phyloP scores from a whole-genome alignment of 192 early-diverging fungal species.

The Entomortierella parvispora region DNA sequence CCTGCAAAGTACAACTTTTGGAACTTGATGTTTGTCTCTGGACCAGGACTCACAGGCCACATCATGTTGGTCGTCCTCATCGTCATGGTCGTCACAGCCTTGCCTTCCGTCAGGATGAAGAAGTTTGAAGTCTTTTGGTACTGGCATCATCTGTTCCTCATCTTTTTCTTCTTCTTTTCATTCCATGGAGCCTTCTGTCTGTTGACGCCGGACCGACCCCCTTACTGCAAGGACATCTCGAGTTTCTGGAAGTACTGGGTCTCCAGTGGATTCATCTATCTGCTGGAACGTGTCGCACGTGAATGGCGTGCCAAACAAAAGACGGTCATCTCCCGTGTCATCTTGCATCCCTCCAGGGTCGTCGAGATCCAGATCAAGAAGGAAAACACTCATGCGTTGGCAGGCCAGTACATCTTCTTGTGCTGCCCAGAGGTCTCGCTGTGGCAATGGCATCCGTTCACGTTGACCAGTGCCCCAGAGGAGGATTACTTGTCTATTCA shows the following conservation, averaged over 20 bases:
- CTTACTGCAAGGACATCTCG: slow-evolving; percentile 53
- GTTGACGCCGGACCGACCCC: slow-evolving; percentile 53
- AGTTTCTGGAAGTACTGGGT: slow-evolving; percentile 70
- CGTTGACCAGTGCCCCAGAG: slow-evolving; percentile 78
- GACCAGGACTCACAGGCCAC: slow-evolving; percentile 75
- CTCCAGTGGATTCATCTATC: slow-evolving; percentile 63
- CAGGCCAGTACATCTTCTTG: slow-evolving; percentile 83
- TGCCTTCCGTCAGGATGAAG: slow-evolving; percentile 59
- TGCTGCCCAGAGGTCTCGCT: slow-evolving; percentile 75
- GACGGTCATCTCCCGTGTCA: slow-evolving; percentile 71
- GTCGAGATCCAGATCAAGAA: slow-evolving; percentile 77
- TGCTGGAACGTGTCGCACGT: slow-evolving; percentile 69
- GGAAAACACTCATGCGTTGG: slow-evolving; percentile 48
- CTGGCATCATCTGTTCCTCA: slow-evolving; percentile 78
- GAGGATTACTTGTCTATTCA: slow-evolving; percentile 81
- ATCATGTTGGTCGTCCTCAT: slow-evolving; percentile 66
- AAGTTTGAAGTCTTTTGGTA: slow-evolving; percentile 84
- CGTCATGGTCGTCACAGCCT: slow-evolving; percentile 67
- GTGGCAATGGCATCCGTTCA: slow-evolving; percentile 84
- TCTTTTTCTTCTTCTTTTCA: slow-evolving; percentile 72
- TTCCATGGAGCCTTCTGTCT: slow-evolving; percentile 71
- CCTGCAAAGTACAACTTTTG: slow-evolving; percentile 37
- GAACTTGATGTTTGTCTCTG: slow-evolving; percentile 50
- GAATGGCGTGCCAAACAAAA: slow-evolving; percentile 60
- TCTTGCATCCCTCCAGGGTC: slow-evolving; percentile 78